These are phyloP conservation scores for Laburnicola sp. DNA, from an alignment of 2,329 filamentous ascomycete species.

Conservation along the genomic window DNA sequence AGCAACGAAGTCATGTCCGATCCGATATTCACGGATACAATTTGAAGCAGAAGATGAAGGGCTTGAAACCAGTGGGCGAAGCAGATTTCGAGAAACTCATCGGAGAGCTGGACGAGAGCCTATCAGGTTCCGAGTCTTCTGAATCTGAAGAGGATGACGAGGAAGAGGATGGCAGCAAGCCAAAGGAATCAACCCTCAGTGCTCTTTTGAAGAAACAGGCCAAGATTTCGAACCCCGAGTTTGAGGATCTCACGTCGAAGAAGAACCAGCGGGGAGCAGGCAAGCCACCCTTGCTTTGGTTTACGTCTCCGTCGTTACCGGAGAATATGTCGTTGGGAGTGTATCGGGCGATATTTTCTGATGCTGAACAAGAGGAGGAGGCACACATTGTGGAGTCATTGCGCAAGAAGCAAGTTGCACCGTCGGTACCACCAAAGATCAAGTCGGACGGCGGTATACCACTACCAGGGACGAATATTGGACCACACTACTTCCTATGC, in stretches of 20 bases:
- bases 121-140: constrained; percentile 81
- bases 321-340: constrained; percentile 80
- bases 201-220: constrained; percentile 82
- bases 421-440: constrained; percentile 54
- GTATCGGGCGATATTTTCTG: constrained; percentile 79
- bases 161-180: constrained; percentile 48
- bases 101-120: constrained; percentile 83
- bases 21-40: constrained; percentile 96
- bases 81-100: constrained; percentile 83
- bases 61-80: constrained; percentile 72
- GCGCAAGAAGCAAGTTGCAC: constrained; percentile 74
- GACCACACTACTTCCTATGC: constrained; percentile 90
- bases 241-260: constrained; percentile 52
- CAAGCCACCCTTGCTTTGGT: constrained; percentile 82
- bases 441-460: constrained; percentile 62
- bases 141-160: constrained; percentile 76
- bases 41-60: constrained; percentile 84
- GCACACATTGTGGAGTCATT: constrained; percentile 67
- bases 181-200: constrained; percentile 72
- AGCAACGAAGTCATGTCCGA: constrained; percentile 83
- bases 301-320: constrained; percentile 74
- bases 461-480: constrained; percentile 62
- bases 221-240: constrained; percentile 64
- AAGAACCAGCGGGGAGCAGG: constrained; percentile 60
- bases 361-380: constrained; percentile 68